Percentiles rank a stretch among this genome's conserved stretches.
phyloP scores from a whole-genome alignment of 208 protist species.

The Trypanosoma conorhini region DNA sequence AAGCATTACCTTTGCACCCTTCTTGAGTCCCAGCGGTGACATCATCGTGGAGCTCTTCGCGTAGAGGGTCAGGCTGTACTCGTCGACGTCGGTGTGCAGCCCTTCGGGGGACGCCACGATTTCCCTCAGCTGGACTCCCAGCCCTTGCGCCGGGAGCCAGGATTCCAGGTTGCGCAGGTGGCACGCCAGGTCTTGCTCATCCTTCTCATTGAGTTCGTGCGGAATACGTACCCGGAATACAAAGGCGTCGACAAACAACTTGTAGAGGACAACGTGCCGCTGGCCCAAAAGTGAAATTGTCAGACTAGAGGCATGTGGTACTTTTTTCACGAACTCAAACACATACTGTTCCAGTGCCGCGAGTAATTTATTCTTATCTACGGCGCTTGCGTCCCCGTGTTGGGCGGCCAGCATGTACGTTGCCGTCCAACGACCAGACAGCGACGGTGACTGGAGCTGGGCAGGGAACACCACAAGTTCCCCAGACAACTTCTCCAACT shows the following conservation, averaged over 20 bases:
- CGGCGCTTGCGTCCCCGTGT: constrained; percentile 8
- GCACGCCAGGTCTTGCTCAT: constrained; percentile 35
- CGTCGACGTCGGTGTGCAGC: constrained; percentile 79
- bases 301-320: constrained; percentile 19
- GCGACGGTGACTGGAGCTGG: constrained; percentile 50
- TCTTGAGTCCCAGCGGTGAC: constrained; percentile 51
- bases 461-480: constrained; percentile 60
- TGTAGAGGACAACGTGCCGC: constrained; percentile 65
- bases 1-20: constrained; percentile 86
- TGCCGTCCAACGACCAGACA: constrained; percentile 64
- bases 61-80: constrained; percentile 66
- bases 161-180: constrained; percentile 30
- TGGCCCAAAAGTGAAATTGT: constrained; percentile 19
- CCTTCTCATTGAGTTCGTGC: constrained; percentile 35
- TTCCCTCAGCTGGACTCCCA: constrained; percentile 59
- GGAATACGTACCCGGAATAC: constrained; percentile 81
- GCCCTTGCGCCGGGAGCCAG: constrained; percentile 21
- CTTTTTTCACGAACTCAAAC: constrained; percentile 29
- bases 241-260: constrained; percentile 77
- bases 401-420: constrained; percentile 65
- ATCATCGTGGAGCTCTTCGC: constrained; percentile 55
- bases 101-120: constrained; percentile 59
- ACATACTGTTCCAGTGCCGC: constrained; percentile 36
- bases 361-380: constrained; percentile 21
- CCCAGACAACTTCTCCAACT: constrained; percentile 64